Percentiles rank a stretch among this genome's conserved stretches.
Evolutionary conservation across 2,329 filamentous ascomycete species (phyloP).

Genomic region (Laburnicola sp.): DNA sequence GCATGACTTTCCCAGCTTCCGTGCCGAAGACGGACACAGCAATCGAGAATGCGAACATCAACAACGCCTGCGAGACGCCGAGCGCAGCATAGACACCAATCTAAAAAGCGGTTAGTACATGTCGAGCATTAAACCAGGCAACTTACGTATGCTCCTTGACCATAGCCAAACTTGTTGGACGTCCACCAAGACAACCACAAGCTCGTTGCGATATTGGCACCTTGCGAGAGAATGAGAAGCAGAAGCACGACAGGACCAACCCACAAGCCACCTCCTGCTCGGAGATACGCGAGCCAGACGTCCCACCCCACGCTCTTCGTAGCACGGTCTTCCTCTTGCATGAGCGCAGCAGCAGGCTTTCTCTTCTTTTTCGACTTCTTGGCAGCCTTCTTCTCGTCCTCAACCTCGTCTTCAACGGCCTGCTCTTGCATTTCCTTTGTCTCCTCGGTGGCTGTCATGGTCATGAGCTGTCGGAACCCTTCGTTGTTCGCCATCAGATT

Average conservation of each 20-base stretch:
- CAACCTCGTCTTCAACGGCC: slow-evolving; percentile 54
- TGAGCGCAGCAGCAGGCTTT: slow-evolving; percentile 59
- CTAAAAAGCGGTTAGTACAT: slow-evolving; percentile 44
- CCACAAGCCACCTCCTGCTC: slow-evolving; percentile 71
- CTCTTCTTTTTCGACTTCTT: slow-evolving; percentile 57
- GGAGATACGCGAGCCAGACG: slow-evolving; percentile 77
- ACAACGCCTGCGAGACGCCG: slow-evolving; percentile 68
- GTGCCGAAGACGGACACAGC: slow-evolving; percentile 79
- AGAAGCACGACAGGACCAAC: slow-evolving; percentile 67
- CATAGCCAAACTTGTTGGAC: slow-evolving; percentile 70
- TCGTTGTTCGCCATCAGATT: slow-evolving; percentile 79
- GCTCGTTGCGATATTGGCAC: slow-evolving; percentile 82
- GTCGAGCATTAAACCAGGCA: slow-evolving; percentile 11
- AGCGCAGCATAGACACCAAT: slow-evolving; percentile 72
- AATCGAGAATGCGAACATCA: slow-evolving; percentile 82
- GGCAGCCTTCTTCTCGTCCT: slow-evolving; percentile 60
- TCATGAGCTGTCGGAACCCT: slow-evolving; percentile 83
- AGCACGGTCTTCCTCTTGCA: slow-evolving; percentile 74
- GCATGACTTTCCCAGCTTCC: slow-evolving; percentile 76
- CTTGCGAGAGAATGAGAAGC: slow-evolving; percentile 73
- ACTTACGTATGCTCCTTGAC: slow-evolving; percentile 71
- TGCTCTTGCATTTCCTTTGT: slow-evolving; percentile 52
- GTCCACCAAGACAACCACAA: slow-evolving; percentile 97
- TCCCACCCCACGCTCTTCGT: slow-evolving; percentile 76
- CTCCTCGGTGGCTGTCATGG: slow-evolving; percentile 70